Evolutionary conservation across 2,329 filamentous ascomycete genomes (phyloP).

Genomic region (Colletotrichum sp.): DNA sequence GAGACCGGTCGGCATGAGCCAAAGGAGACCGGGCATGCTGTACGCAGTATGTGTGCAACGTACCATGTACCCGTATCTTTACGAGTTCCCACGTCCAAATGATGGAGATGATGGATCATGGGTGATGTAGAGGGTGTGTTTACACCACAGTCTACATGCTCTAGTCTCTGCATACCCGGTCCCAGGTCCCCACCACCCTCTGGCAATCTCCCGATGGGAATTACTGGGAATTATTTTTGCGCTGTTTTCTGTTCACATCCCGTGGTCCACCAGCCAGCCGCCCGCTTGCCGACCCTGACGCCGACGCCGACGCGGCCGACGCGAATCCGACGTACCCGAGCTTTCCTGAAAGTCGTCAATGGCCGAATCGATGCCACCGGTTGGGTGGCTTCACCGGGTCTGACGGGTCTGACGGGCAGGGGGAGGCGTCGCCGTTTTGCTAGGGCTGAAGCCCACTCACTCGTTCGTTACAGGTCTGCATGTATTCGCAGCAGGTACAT

Average conservation of each 20-base stretch:
- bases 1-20: not conserved
- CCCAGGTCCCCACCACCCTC: not conserved
- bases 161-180: not conserved
- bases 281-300: not conserved
- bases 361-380: not conserved
- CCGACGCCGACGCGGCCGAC: slow-evolving; percentile 4
- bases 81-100: not conserved
- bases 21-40: not conserved
- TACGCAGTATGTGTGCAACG: not conserved
- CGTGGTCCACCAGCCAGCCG: not conserved
- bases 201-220: not conserved
- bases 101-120: not conserved
- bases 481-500: not conserved
- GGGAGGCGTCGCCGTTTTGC: not conserved
- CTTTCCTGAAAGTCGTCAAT: not conserved
- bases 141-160: not conserved
- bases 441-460: slow-evolving; percentile 1
- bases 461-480: not conserved
- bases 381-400: not conserved
- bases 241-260: not conserved
- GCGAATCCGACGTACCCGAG: slow-evolving; percentile 6
- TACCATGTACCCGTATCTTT: too few relatives aligned
- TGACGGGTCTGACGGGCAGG: not conserved
- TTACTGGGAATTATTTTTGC: not conserved
- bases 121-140: not conserved